A percentile compares a stretch with the other conserved stretches of the same genome.
These are phyloP conservation scores for Sugiyamaella boreocaroliniensis DNA, from an alignment of 805 yeast species.

Conservation along the genomic window DNA sequence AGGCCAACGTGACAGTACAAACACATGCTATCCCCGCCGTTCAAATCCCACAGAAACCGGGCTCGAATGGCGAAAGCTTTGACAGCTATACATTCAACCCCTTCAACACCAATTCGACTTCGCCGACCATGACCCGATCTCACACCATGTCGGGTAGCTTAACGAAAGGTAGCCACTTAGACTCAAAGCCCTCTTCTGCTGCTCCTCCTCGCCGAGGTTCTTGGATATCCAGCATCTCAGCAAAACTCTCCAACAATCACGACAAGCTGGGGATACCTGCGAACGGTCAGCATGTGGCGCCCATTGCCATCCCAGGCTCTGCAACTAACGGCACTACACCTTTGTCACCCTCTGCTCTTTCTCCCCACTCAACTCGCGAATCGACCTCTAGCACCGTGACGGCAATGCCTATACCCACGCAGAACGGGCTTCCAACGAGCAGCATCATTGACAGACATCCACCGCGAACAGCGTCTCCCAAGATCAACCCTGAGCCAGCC, in stretches of 20 bases:
- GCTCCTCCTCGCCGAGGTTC: neutral
- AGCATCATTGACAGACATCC: conserved; percentile 7
- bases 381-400: neutral
- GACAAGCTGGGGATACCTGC: neutral
- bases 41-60: neutral
- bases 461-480: conserved; percentile 14
- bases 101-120: neutral
- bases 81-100: neutral
- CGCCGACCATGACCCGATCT: neutral
- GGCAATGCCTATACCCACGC: neutral
- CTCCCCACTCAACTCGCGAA: neutral
- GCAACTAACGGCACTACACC: neutral
- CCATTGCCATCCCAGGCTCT: neutral
- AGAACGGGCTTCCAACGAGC: conserved; percentile 2
- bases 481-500: conserved; percentile 12
- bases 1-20: neutral
- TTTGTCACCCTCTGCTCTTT: neutral
- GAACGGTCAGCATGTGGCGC: neutral
- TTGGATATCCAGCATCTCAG: neutral
- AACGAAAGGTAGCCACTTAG: neutral
- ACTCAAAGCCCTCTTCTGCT: neutral
- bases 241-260: conserved; percentile 4
- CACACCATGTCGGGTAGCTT: neutral
- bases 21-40: neutral
- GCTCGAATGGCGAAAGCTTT: neutral